Conservation (phyloP, 768 basidiomycete species). For the Hypsizygus marmoreus region DNA sequence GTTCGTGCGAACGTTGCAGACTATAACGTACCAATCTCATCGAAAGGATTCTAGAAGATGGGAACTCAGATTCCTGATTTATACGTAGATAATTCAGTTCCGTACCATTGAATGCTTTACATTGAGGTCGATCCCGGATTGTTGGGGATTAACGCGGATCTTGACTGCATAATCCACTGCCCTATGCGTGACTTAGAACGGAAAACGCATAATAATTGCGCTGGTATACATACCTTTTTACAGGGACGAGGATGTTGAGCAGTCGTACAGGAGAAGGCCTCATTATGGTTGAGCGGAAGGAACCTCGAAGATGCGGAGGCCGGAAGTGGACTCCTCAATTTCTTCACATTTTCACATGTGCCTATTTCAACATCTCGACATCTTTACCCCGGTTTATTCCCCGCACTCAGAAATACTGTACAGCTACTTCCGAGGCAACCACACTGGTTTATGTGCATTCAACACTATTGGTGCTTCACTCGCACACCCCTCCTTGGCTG, state of each 20-base stretch:
- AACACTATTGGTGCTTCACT: slow-evolving; percentile 29
- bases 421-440: too few relatives aligned
- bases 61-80: background rate
- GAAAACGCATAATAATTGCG: background rate
- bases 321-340: slow-evolving; percentile 16
- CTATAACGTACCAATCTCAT: slow-evolving; percentile 84
- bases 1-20: background rate
- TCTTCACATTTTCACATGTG: slow-evolving; percentile 23
- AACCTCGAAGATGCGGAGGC: slow-evolving; percentile 11
- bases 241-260: slow-evolving; percentile 90
- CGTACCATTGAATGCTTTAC: slow-evolving; percentile 99
- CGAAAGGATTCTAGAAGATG: slow-evolving; percentile 84
- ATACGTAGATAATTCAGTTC: slow-evolving; percentile 1
- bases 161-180: slow-evolving; percentile 98
- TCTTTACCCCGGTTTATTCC: too few relatives aligned
- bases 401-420: too few relatives aligned
- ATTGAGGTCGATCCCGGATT: slow-evolving; percentile 94
- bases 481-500: slow-evolving; percentile 34
- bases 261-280: slow-evolving; percentile 69
- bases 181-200: slow-evolving; percentile 37
- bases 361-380: too few relatives aligned
- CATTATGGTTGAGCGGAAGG: slow-evolving; percentile 46
- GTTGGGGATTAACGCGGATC: slow-evolving; percentile 93
- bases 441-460: slow-evolving; percentile 28
- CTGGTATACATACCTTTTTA: slow-evolving; percentile 68